These are phyloP conservation scores for Coniferiporia sulphurascens DNA, from an alignment of 1,284 basidiomycete genomes.

Conservation along the genomic window DNA sequence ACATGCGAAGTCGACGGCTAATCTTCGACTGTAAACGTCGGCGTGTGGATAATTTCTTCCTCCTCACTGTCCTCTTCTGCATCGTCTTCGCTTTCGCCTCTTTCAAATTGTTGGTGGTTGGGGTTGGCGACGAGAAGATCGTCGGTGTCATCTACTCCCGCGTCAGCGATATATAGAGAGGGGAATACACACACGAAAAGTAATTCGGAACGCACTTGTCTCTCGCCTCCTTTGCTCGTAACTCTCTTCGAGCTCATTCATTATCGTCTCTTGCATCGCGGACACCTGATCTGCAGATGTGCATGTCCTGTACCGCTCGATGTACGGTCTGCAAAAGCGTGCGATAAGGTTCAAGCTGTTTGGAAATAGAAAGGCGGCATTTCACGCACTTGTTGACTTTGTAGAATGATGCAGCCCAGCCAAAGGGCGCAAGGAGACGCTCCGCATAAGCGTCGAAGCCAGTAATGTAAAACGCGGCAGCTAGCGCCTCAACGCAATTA, in stretches of 20 bases:
- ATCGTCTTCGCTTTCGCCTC: conserved; percentile 20
- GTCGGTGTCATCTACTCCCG: conserved; percentile 33
- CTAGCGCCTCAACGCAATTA: conserved; percentile 90
- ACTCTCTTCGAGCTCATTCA: conserved; percentile 67
- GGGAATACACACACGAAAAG: not conserved
- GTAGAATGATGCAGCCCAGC: conserved; percentile 86
- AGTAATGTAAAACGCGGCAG: conserved; percentile 89
- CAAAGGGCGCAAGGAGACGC: conserved; percentile 70
- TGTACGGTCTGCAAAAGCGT: conserved; percentile 40
- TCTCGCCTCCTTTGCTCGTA: conserved; percentile 31
- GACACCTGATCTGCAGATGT: conserved; percentile 57
- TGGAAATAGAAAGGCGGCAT: not conserved
- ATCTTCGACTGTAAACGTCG: not conserved
- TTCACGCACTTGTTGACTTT: conserved; percentile 68
- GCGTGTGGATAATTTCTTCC: not conserved
- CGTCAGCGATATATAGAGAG: not conserved
- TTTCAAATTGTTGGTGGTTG: conserved; percentile 35
- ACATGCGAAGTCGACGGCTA: not conserved
- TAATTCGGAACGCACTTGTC: not conserved
- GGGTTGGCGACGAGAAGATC: conserved; percentile 54
- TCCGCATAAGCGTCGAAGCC: conserved; percentile 82
- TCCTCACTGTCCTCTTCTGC: conserved; percentile 6
- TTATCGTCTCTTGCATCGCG: conserved; percentile 67
- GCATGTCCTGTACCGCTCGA: conserved; percentile 74
- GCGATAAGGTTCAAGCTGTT: not conserved